Conservation (phyloP, 2,329 filamentous ascomycete genomes). For the Colletotrichum musicola region DNA sequence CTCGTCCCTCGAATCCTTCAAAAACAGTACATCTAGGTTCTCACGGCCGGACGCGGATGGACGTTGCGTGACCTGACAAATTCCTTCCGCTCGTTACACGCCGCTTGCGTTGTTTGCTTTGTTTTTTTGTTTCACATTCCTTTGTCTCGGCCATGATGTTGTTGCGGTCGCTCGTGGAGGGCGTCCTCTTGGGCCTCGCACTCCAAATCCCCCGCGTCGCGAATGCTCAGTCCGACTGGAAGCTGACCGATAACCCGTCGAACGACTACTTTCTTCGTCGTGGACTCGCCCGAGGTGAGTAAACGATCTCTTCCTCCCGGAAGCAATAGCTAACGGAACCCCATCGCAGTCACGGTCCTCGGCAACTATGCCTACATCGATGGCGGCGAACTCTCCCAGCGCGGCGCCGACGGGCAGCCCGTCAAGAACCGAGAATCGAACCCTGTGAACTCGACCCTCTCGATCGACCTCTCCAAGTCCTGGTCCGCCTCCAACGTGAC, state of each 20-base stretch:
- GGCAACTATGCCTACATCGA: conserved; percentile 54
- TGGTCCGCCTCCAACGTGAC: conserved; percentile 25
- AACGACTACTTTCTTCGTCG: conserved; percentile 3
- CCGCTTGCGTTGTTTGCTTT: background rate
- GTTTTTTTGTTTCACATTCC: background rate
- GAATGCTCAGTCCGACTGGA: conserved; percentile 2
- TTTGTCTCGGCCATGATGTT: background rate
- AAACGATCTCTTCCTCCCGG: too few relatives aligned
- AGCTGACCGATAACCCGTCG: conserved; percentile 2
- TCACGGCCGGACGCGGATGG: too few relatives aligned
- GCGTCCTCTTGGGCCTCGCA: background rate
- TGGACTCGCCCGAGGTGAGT: background rate
- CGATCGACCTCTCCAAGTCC: conserved; percentile 31
- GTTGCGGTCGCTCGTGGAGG: background rate
- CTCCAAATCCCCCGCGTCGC: background rate
- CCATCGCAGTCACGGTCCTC: conserved; percentile 40
- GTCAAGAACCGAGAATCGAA: conserved; percentile 18
- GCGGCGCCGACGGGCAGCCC: background rate
- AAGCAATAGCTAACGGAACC: background rate
- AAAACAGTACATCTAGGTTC: background rate
- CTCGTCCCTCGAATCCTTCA: background rate
- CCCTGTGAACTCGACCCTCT: conserved; percentile 37
- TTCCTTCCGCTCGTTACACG: background rate
- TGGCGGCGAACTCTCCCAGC: conserved; percentile 50
- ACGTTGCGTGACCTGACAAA: background rate